Conservation (phyloP, 768 basidiomycete genomes). For the Scleroderma bovista region DNA sequence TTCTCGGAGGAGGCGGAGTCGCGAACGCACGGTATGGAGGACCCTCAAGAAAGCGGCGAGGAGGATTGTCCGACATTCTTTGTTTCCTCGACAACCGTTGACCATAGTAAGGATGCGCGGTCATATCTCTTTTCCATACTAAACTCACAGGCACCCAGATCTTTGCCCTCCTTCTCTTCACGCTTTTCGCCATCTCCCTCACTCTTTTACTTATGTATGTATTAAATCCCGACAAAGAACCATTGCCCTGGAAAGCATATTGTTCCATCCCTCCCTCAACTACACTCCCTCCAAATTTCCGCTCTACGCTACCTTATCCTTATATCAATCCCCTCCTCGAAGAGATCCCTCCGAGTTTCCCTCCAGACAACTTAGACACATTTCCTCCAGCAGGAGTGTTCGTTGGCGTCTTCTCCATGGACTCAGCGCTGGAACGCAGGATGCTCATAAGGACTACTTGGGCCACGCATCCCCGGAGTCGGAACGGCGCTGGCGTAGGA, state of each 20-base stretch:
- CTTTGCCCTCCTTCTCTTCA: slow-evolving; percentile 69
- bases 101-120: slow-evolving; percentile 57
- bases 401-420: slow-evolving; percentile 86
- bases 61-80: slow-evolving; percentile 59
- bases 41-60: slow-evolving; percentile 50
- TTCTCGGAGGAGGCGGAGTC: slow-evolving; percentile 47
- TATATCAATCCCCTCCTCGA: slow-evolving; percentile 29
- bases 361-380: slow-evolving; percentile 64
- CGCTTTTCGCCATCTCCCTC: slow-evolving; percentile 74
- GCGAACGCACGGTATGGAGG: slow-evolving; percentile 43
- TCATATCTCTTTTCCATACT: not conserved
- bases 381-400: slow-evolving; percentile 83
- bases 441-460: slow-evolving; percentile 86
- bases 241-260: slow-evolving; percentile 91
- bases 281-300: slow-evolving; percentile 39
- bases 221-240: slow-evolving; percentile 93
- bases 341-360: slow-evolving; percentile 46
- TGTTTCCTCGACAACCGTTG: slow-evolving; percentile 75
- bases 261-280: slow-evolving; percentile 64
- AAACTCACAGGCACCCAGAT: slow-evolving; percentile 39
- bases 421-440: slow-evolving; percentile 77
- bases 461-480: slow-evolving; percentile 77
- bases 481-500: slow-evolving; percentile 63
- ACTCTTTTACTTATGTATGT: slow-evolving; percentile 88
- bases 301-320: slow-evolving; percentile 36